Evolutionary conservation across 305 asterid species (phyloP), one percentile per base, ranked within the genome.

Genomic region (Fraxinus xanthoxyloides): DNA sequence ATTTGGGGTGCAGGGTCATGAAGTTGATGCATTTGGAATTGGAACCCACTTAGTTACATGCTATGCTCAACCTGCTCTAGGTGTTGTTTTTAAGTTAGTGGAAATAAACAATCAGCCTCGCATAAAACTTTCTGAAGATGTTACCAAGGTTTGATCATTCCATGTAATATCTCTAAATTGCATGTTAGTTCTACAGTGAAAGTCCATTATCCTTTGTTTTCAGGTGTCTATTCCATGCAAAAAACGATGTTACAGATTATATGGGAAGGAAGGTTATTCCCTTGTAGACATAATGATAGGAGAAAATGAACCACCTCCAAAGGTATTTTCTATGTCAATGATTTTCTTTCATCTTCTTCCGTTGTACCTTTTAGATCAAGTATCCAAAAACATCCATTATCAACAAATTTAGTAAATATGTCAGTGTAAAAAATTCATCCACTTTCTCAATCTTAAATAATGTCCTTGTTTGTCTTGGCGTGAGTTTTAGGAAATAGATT

Each of bases 201-300:
- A 76, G 73, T 77, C 81, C 70, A 82, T 76, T 81, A 81, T 79
- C 70, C 12, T 85, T 83, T 83, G 80, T 72, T 81, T 87, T 78
- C 90, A 97, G 98, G 98, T 97, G 80, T 91, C 98, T 13, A 97
- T 97, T 89, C 99, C 99, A 72, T 97, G 98, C 93, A 97, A 97
- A 85, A 97, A 97, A 76, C 94, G 97, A 85, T 85, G 93, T 87
- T 97, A 90, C 92, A 91, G 99, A 87, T 85, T 97, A 80, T 94
- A 92, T 81, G 99, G 99, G 78, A 95, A 92, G 88, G 98, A 97
- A 95, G 97, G 93, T 54, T 97, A 93, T 84, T 89, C 99, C 84
- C 98, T 97, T 84, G 97, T 95, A 82, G 98, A 97, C 89, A 89
- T 97, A 83, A 93, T 97, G 90, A 93, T 94, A 1, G 98, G 98